Evolutionary conservation across 2,329 filamentous ascomycete species (phyloP).

Genomic region (Aotearoamyces nothofagi): DNA sequence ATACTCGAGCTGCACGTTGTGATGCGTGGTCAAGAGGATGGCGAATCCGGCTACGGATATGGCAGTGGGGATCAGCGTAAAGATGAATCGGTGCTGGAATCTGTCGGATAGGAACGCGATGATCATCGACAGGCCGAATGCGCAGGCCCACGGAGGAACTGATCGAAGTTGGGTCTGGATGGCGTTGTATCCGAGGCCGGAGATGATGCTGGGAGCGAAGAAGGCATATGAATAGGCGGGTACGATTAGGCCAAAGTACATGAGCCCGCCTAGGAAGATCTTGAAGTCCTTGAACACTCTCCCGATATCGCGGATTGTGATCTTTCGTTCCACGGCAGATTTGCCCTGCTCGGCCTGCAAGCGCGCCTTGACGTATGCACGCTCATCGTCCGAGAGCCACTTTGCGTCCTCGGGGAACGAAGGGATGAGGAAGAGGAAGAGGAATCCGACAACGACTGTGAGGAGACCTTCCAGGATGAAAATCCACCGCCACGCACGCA

Average conservation of each 20-base stretch:
- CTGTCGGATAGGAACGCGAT: constrained; percentile 60
- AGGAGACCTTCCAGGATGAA: constrained; percentile 64
- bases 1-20: constrained; percentile 55
- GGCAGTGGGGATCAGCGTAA: constrained; percentile 52
- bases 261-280: constrained; percentile 58
- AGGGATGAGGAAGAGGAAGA: constrained; percentile 56
- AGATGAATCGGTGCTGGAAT: constrained; percentile 57
- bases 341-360: constrained; percentile 54
- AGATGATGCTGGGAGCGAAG: constrained; percentile 59
- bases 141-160: constrained; percentile 47
- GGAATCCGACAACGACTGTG: constrained; percentile 43
- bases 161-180: constrained; percentile 35
- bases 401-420: constrained; percentile 61
- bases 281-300: constrained; percentile 59
- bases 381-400: constrained; percentile 60
- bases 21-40: constrained; percentile 57
- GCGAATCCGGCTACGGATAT: constrained; percentile 60
- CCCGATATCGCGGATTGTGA: constrained; percentile 42
- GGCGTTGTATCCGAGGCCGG: constrained; percentile 44
- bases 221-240: constrained; percentile 68
- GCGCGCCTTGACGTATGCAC: constrained; percentile 47
- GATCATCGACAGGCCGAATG: constrained; percentile 67
- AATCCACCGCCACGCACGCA: constrained; percentile 67
- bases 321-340: constrained; percentile 44
- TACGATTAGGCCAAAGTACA: constrained; percentile 71